Conservation (phyloP, 1,139 yeast genomes). For the Hyphopichia burtonii region DNA sequence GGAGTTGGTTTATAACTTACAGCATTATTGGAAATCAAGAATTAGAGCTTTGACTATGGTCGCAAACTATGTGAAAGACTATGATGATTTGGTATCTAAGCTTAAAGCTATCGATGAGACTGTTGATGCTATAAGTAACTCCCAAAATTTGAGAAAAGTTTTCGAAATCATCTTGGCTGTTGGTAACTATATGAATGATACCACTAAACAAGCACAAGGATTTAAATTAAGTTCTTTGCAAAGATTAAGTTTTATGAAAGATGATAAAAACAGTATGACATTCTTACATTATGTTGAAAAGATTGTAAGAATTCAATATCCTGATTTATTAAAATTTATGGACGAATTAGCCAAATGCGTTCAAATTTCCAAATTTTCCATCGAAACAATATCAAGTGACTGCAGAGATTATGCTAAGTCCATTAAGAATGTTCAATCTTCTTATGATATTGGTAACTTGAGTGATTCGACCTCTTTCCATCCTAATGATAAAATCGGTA, state of each 20-base stretch:
- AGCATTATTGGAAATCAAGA: conserved; percentile 80
- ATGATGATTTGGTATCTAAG: conserved; percentile 61
- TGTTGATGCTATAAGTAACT: conserved; percentile 56
- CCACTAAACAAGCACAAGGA: conserved; percentile 77
- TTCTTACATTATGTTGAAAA: conserved; percentile 80
- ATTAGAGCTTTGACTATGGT: conserved; percentile 66
- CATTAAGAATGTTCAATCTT: conserved; percentile 66
- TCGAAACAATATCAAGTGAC: conserved; percentile 65
- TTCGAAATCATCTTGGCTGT: conserved; percentile 78
- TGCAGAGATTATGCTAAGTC: conserved; percentile 57
- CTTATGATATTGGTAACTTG: conserved; percentile 72
- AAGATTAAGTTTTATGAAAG: conserved; percentile 73
- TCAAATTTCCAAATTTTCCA: conserved; percentile 62
- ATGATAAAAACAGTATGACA: conserved; percentile 74
- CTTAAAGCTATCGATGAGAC: conserved; percentile 65
- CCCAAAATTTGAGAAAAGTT: conserved; percentile 59
- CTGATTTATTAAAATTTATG: conserved; percentile 58
- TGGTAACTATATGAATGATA: conserved; percentile 83
- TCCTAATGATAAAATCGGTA: conserved; percentile 65
- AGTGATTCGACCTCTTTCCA: conserved; percentile 76
- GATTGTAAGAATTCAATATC: conserved; percentile 64
- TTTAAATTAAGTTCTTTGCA: conserved; percentile 74
- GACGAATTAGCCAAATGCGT: conserved; percentile 59
- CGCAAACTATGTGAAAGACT: conserved; percentile 65
- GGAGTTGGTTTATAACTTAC: conserved; percentile 71